Evolutionary conservation across 495 filamentous ascomycete species (phyloP).

Genomic region (Margaritispora aquatica): DNA sequence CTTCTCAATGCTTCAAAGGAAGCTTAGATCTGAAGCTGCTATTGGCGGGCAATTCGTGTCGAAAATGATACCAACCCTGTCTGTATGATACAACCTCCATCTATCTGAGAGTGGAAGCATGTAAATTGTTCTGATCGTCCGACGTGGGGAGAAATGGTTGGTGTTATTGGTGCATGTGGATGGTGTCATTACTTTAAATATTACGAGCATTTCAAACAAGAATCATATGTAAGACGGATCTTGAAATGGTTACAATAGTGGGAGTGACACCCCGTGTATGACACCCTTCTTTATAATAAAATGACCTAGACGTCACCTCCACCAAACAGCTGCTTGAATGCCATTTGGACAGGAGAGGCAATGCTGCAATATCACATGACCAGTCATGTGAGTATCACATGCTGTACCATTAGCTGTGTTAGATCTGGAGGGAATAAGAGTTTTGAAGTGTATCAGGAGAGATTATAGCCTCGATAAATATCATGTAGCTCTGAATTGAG

Average conservation of each 20-base stretch:
- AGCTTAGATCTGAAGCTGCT: background rate
- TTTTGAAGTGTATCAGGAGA: too few species aligned
- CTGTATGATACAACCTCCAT: background rate
- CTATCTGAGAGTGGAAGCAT: background rate
- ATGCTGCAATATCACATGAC: background rate
- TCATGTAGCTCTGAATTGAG: background rate
- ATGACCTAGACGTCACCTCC: too few species aligned
- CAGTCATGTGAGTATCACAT: background rate
- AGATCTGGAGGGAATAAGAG: too few species aligned
- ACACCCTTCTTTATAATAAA: too few species aligned
- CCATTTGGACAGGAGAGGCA: background rate
- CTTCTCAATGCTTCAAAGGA: background rate
- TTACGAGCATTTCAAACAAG: slow-evolving; percentile 1
- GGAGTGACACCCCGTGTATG: too few species aligned
- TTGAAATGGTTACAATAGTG: too few species aligned
- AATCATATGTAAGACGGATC: too few species aligned
- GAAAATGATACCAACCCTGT: background rate
- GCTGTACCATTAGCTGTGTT: too few species aligned
- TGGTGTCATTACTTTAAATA: slow-evolving; percentile 13
- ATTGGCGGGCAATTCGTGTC: slow-evolving; percentile 1
- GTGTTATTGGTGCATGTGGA: slow-evolving; percentile 7
- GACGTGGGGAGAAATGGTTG: background rate
- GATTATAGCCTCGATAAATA: too few species aligned
- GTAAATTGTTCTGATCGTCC: background rate
- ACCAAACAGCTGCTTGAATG: too few species aligned